Evolutionary conservation across 1,284 basidiomycete genomes (phyloP), one percentile per base, ranked within the genome.

Genomic region (Tylopilus microsporus): DNA sequence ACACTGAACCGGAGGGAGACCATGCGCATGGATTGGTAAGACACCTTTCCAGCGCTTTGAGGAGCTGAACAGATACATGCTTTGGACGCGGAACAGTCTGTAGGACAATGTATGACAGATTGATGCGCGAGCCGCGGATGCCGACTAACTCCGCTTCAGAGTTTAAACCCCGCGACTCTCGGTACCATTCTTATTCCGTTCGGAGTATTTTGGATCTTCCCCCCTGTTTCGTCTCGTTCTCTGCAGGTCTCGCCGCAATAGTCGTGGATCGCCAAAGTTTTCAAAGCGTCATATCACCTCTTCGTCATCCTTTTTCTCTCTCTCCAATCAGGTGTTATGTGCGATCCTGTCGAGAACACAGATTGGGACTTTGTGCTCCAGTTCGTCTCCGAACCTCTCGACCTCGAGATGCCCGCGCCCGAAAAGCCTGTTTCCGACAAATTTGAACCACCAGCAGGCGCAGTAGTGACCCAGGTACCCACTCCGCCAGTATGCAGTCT

Each of bases 361-460:
- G 82, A 85, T 62, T 86, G 84, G 85, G 79, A 85, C 49, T 79
- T 80, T 16, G 81, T 84, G 34, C 73, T 86, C 51, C 82, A 86
- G 67, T 85, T 84, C 64, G 80, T 84, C 63, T 75, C 82, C n/a
- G 82, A 84, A 57, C 79, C 81, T 21, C 67, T 77, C 56, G 79
- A 79, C 59, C 64, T 78, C 57, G 75, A 77, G 50, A 63, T 74
- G 52, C 68, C 71, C 19, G 60, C 63, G 3, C 63, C 73, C 11
- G 75, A 75, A 55, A 73, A 72, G 52, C 73, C 73, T 11, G 69
- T 75, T 52, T 65, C 73, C 5, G 73, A 72, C 37, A 63, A 63
- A 59, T 60, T 66, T 32, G 68, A 68, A 52, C 62, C 66, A 41
- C 60, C 56, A 48, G 36, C 49, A n/a, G 49, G 60, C 42, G 42